phyloP scores from a whole-genome alignment of 768 basidiomycete species.

The Lactarius quietus region DNA sequence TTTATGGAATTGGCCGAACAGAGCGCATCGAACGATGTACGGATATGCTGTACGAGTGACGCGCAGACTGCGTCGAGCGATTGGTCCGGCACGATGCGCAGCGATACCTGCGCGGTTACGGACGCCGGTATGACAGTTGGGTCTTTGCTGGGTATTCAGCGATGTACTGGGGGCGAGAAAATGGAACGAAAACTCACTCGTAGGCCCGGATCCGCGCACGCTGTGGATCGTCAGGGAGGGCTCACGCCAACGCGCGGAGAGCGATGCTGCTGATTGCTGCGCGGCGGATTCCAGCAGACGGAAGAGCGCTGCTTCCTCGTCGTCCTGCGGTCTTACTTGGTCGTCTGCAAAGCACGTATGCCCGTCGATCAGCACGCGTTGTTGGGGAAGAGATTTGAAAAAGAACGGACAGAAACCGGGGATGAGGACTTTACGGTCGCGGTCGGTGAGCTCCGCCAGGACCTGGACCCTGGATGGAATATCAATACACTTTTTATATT shows the following conservation, averaged over 20 bases:
- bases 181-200: constrained; percentile 46
- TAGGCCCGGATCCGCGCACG: constrained; percentile 76
- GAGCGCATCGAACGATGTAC: constrained; percentile 53
- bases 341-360: constrained; percentile 51
- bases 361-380: background rate
- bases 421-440: constrained; percentile 56
- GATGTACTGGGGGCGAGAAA: background rate
- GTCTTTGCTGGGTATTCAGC: constrained; percentile 41
- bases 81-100: constrained; percentile 96
- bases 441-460: constrained; percentile 64
- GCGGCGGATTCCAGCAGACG: constrained; percentile 66
- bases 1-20: constrained; percentile 68
- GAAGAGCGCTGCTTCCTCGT: constrained; percentile 66
- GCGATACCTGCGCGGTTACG: constrained; percentile 80
- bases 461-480: constrained; percentile 59
- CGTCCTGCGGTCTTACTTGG: constrained; percentile 62
- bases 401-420: constrained; percentile 70
- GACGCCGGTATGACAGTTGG: constrained; percentile 84
- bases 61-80: constrained; percentile 64
- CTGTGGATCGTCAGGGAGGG: constrained; percentile 89
- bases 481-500: background rate
- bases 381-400: background rate
- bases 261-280: constrained; percentile 57
- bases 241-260: constrained; percentile 83
- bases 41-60: constrained; percentile 56